Base-by-base conservation (phyloP, 2,329 filamentous ascomycete species). In the Cytospora leucostoma region DNA sequence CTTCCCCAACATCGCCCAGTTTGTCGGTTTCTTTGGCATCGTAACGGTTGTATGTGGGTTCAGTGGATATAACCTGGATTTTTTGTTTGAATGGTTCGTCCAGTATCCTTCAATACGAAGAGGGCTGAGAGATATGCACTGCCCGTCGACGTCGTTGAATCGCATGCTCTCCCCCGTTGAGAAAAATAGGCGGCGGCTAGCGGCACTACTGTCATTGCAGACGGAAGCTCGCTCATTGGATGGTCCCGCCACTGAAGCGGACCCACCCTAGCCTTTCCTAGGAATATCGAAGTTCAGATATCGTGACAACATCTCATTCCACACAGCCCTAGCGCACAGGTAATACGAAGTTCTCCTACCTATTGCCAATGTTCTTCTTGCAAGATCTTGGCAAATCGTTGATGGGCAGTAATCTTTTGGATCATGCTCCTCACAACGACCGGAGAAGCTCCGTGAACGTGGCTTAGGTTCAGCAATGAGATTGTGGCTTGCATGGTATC, bases 1-100 rank as follows among this genome's bases (percentile, higher is more conserved):
- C 79, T 95, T 95, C 66, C 85, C 75, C 79, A 81, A 87, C 65
- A 85, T 75, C 67, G 75, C 76, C 79, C 85, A 85, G 63, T 84
- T 87, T 58, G 77, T 74, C 33, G 80, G 75, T 69, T 79, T 84
- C 65, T 79, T 79, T 56, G 78, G 72, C 77, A 79, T 78, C 55
- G 33, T 71, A 44, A 34, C 49, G 34, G 54, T 27, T 19, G 44
- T 15, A 19, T 21, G 35, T 27, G 17, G 3, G 11, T 37, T 50
- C 8, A 37, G 21, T 38, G 40, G n/a, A 8, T 19, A 21, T 8
- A 4, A 3, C 3, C n/a, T 21, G 19, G n/a, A 10, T 12, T 47
- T 12, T 21, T 47, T 1, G 4, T 11, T 7, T 47, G 6, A 47
- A 47, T 7, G 17, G 12, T 3, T 47, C 7, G 21, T 19, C 8